phyloP scores from a whole-genome alignment of 805 yeast genomes.

The Nakazawaea laoshanensis region DNA sequence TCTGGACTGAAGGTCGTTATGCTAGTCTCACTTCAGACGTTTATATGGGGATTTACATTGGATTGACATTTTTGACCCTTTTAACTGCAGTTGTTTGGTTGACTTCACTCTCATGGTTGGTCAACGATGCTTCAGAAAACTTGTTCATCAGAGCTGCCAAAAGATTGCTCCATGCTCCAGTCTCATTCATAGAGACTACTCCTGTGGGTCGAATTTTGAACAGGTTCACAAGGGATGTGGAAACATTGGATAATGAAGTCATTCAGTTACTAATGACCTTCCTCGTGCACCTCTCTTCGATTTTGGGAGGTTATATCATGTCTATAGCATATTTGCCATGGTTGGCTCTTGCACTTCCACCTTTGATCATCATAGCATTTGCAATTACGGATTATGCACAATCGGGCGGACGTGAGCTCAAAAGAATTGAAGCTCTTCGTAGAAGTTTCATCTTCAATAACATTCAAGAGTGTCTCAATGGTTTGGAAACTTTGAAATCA shows the following conservation, averaged over 20 bases:
- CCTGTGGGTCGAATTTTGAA: conserved; percentile 83
- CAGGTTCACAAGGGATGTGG: conserved; percentile 82
- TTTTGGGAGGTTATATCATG: conserved; percentile 54
- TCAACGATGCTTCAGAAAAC: conserved; percentile 39
- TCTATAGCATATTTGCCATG: conserved; percentile 67
- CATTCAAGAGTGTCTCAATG: conserved; percentile 62
- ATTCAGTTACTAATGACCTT: conserved; percentile 60
- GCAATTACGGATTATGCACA: conserved; percentile 48
- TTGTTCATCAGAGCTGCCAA: conserved; percentile 55
- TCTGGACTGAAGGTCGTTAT: conserved; percentile 62
- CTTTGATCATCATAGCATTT: conserved; percentile 34
- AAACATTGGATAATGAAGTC: conserved; percentile 70
- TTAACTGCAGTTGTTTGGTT: conserved; percentile 20
- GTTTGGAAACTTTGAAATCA: conserved; percentile 58
- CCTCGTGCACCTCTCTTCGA: conserved; percentile 39
- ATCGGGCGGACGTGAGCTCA: conserved; percentile 66
- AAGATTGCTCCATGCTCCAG: conserved; percentile 64
- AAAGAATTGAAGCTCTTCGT: conserved; percentile 64
- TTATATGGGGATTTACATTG: conserved; percentile 68
- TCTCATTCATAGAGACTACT: conserved; percentile 75
- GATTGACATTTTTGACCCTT: conserved; percentile 46
- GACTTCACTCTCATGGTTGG: conserved; percentile 36
- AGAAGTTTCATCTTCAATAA: conserved; percentile 64
- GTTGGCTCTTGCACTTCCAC: conserved; percentile 59
- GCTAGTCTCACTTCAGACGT: conserved; percentile 33